Conservation (phyloP, 805 yeast genomes). For the Candida namnaoensis region DNA sequence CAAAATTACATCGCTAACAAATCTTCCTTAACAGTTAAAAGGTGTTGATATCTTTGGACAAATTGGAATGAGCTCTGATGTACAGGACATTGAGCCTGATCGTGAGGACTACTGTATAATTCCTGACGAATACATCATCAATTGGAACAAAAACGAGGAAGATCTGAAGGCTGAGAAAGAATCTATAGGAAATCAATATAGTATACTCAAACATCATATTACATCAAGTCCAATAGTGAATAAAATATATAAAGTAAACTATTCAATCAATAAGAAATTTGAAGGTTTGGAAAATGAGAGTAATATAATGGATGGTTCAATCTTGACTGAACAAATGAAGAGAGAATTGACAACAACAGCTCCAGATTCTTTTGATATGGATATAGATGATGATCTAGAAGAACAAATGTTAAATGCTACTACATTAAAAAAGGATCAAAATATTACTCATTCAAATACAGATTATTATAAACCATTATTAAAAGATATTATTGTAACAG, state of each 20-base stretch:
- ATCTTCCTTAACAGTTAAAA: too few species aligned
- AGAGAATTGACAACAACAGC: conserved; percentile 12
- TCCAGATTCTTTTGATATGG: conserved; percentile 13
- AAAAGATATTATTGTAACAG: conserved; percentile 6
- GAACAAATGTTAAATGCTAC: conserved; percentile 11
- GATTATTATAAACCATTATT: conserved; percentile 6
- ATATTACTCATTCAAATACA: background rate
- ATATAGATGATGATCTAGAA: conserved; percentile 11
- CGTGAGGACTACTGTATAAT: too few species aligned
- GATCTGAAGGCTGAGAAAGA: background rate
- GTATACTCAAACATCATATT: conserved; percentile 26
- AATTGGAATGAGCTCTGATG: too few species aligned
- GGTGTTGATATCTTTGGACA: too few species aligned
- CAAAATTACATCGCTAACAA: too few species aligned
- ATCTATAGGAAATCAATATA: background rate
- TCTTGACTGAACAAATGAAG: conserved; percentile 3
- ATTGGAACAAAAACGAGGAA: conserved; percentile 3
- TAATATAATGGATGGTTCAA: conserved; percentile 6
- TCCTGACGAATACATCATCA: too few species aligned
- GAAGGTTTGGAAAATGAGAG: conserved; percentile 9
- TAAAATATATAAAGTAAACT: conserved; percentile 22
- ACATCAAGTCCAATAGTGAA: conserved; percentile 30
- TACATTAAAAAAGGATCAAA: too few species aligned
- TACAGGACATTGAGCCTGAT: too few species aligned
- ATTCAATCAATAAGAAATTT: conserved; percentile 8